Conservation (phyloP, 2,329 filamentous ascomycete genomes). For the Xylaria sp. region DNA sequence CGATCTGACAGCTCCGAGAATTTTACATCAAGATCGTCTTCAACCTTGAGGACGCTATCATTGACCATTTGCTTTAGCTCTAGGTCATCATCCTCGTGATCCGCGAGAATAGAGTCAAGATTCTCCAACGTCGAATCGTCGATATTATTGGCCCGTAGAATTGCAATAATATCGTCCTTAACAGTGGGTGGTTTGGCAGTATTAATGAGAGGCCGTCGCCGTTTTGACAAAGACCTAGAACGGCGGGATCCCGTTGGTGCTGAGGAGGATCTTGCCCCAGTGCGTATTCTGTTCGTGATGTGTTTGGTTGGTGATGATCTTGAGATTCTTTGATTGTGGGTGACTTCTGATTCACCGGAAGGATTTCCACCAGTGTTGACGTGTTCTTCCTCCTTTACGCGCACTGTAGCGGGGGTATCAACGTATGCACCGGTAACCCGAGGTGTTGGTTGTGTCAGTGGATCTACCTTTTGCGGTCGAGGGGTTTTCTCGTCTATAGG, state of each 20-base stretch:
- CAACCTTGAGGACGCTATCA: constrained; percentile 44
- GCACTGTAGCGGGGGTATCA: constrained; percentile 63
- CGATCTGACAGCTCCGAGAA: constrained; percentile 46
- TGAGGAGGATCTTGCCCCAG: constrained; percentile 43
- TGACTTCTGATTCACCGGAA: neutral
- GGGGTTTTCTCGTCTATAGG: constrained; percentile 60
- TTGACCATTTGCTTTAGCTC: constrained; percentile 47
- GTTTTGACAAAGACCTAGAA: constrained; percentile 56
- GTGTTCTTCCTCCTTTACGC: constrained; percentile 43
- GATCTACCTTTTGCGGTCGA: constrained; percentile 57
- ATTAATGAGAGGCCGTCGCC: constrained; percentile 62
- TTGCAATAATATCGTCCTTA: constrained; percentile 65
- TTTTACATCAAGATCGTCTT: constrained; percentile 44
- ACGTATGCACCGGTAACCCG: constrained; percentile 66
- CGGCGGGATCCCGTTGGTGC: constrained; percentile 46
- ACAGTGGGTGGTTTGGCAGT: constrained; percentile 65
- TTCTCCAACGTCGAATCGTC: constrained; percentile 71
- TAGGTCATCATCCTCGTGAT: constrained; percentile 50
- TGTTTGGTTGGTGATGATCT: constrained; percentile 34
- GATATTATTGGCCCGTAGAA: constrained; percentile 64
- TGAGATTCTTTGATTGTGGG: constrained; percentile 11
- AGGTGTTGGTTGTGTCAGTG: constrained; percentile 63
- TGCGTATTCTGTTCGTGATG: constrained; percentile 22
- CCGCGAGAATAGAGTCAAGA: constrained; percentile 62
- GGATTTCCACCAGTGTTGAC: neutral